phyloP scores from a whole-genome alignment of 495 filamentous ascomycete species.

The Collariella sp. region DNA sequence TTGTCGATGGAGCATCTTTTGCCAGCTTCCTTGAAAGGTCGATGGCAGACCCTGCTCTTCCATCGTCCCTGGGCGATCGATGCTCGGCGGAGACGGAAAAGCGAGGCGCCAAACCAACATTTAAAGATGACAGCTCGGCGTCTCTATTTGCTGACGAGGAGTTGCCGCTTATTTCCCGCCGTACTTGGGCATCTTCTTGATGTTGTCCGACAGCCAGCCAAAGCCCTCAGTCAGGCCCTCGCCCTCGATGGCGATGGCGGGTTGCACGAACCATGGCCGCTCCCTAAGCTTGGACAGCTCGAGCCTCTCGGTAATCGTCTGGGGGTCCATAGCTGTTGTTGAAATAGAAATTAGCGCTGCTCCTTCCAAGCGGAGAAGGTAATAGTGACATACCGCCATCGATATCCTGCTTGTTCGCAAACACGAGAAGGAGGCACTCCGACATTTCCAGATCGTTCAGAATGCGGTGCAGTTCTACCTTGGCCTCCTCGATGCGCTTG shows the following conservation, averaged over 20 bases:
- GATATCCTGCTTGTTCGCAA: conserved; percentile 98
- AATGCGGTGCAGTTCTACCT: conserved; percentile 83
- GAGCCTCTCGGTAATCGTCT: conserved; percentile 78
- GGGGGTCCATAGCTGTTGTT: conserved; percentile 66
- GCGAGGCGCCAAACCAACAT: too few relatives aligned
- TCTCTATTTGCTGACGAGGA: background rate
- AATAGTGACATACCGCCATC: conserved; percentile 59
- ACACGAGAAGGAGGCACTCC: conserved; percentile 85
- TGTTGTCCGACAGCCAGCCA: conserved; percentile 88
- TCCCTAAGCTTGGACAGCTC: conserved; percentile 80
- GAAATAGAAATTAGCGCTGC: background rate
- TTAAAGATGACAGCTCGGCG: too few relatives aligned
- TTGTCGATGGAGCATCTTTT: too few relatives aligned
- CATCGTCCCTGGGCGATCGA: too few relatives aligned
- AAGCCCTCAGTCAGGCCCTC: conserved; percentile 92
- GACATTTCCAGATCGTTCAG: conserved; percentile 98
- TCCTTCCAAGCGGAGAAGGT: background rate
- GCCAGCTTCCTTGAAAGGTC: too few relatives aligned
- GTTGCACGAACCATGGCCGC: conserved; percentile 92
- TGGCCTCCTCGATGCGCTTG: conserved; percentile 79
- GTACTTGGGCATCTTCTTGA: conserved; percentile 60
- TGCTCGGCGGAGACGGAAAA: too few relatives aligned
- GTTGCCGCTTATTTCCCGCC: conserved; percentile 36
- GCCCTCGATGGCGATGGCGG: conserved; percentile 87
- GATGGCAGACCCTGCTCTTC: too few relatives aligned